These are phyloP conservation scores for Trichoderma polysporum DNA, from an alignment of 2,329 filamentous ascomycete species.

Conservation along the genomic window DNA sequence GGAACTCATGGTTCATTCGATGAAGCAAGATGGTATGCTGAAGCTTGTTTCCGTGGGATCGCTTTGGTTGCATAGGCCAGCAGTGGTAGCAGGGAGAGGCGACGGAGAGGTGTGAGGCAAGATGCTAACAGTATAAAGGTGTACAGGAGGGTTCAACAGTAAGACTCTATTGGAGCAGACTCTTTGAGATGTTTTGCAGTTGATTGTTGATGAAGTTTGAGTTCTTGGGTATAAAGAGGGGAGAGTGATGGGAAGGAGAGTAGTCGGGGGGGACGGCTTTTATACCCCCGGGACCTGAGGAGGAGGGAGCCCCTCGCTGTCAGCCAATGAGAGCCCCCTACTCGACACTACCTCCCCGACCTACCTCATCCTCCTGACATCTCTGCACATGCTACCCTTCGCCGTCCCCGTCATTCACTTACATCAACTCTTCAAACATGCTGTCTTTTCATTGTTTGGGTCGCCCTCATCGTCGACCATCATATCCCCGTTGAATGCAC, in stretches of 20 bases:
- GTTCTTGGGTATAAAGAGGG: constrained; percentile 2
- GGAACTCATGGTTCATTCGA: constrained; percentile 9
- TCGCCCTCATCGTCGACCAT: neutral
- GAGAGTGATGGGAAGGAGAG: constrained; percentile 17
- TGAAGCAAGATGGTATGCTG: neutral
- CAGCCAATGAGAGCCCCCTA: constrained; percentile 15
- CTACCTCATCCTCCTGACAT: constrained; percentile 18
- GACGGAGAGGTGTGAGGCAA: neutral
- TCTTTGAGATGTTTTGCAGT: constrained; percentile 1
- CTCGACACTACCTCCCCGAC: constrained; percentile 9
- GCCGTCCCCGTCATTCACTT: neutral
- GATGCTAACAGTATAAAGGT: neutral
- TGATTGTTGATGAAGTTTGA: neutral
- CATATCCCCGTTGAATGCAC: neutral
- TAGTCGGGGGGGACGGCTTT: constrained; percentile 11
- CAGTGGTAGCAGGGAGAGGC: neutral
- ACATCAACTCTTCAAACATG: neutral
- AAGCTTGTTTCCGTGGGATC: neutral
- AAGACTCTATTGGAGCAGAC: neutral
- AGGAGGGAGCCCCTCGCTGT: constrained; percentile 15
- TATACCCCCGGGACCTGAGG: constrained; percentile 16
- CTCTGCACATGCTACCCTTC: constrained; percentile 9
- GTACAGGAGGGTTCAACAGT: neutral
- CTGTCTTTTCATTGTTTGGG: neutral
- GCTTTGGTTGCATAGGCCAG: neutral